Evolutionary conservation across 805 yeast genomes (phyloP), one percentile per base, ranked within the genome.

Genomic region (Diddensiella caesifluorescens): DNA sequence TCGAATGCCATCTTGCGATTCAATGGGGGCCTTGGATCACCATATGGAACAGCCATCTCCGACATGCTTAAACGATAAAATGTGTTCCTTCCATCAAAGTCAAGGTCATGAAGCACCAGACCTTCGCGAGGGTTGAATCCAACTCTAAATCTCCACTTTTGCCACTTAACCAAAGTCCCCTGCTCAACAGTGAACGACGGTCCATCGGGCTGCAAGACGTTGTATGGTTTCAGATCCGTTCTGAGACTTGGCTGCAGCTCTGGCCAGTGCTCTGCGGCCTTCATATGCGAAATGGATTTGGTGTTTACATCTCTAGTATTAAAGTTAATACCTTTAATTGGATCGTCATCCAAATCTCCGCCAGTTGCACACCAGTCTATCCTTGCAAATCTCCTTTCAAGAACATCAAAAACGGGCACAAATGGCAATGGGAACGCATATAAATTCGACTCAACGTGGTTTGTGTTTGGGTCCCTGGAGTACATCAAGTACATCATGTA

Each of bases 21-120:
- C 68, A 72, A 80, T 49, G 92, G 92, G 35, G 79, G 79, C 64
- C 90, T 73, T 56, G 89, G 87, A 61, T 83, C 90, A 61, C 86
- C 89, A 58, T 84, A 83, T 25, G 92, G 92, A 49, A 84, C 94
- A 30, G 90, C 83, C 94, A 84, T 83, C 65, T 83, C 94, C 42
- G 83, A 76, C 52, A 83, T 65, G 2, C 88, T 73, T 35, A 82
- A 62, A 67, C 92, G 73, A 72, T 83, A 83, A 57, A 83, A 74
- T 33, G 78, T 65, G 37, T 83, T 80, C 64, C 92, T 77, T 39
- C 89, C 90, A 62, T 82, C 80, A 69, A 81, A 83, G 57, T 67
- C 68, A 39, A 77, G 79, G 52, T 83, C 84, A 61, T 83, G 83
- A 25, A 83, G 51, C 23, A 80, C 90, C 53, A 81, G 71, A 51